Evolutionary conservation across 2,329 filamentous ascomycete species (phyloP).

Genomic region (Thelonectria olida): DNA sequence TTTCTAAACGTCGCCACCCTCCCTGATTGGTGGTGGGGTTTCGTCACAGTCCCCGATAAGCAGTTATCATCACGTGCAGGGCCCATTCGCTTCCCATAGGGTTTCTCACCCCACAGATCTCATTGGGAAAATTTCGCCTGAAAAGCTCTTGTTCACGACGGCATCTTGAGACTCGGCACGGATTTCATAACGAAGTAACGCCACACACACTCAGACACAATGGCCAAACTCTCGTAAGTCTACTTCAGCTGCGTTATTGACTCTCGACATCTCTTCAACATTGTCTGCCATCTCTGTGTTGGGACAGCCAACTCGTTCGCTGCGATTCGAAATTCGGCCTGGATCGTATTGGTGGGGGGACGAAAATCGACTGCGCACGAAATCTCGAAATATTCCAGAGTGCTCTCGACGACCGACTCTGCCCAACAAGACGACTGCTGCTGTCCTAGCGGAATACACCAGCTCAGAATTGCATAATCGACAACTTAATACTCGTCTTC

Average conservation of each 20-base stretch:
- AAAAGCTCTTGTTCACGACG: constrained; percentile 49
- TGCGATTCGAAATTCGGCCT: constrained; percentile 1
- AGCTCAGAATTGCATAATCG: not conserved
- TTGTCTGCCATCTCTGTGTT: constrained; percentile 29
- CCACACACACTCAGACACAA: constrained; percentile 60
- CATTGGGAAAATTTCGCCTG: constrained; percentile 45
- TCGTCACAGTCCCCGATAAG: constrained; percentile 28
- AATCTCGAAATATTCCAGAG: constrained; percentile 12
- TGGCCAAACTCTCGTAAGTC: constrained; percentile 72
- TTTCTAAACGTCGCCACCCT: no score
- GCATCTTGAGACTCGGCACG: constrained; percentile 49
- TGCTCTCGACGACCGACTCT: constrained; percentile 4
- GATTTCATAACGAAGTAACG: constrained; percentile 50
- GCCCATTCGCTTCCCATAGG: constrained; percentile 47
- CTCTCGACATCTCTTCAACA: constrained; percentile 9
- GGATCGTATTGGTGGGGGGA: constrained; percentile 19
- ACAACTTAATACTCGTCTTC: not conserved
- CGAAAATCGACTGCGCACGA: constrained; percentile 22
- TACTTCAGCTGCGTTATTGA: constrained; percentile 11
- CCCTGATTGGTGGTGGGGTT: not conserved
- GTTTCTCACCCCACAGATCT: constrained; percentile 53
- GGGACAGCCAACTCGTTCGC: constrained; percentile 9
- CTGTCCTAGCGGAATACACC: not conserved
- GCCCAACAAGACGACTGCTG: constrained; percentile 1
- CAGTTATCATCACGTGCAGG: constrained; percentile 45